Base-by-base conservation (phyloP, 2,329 filamentous ascomycete genomes). In the Epichloe typhina region DNA sequence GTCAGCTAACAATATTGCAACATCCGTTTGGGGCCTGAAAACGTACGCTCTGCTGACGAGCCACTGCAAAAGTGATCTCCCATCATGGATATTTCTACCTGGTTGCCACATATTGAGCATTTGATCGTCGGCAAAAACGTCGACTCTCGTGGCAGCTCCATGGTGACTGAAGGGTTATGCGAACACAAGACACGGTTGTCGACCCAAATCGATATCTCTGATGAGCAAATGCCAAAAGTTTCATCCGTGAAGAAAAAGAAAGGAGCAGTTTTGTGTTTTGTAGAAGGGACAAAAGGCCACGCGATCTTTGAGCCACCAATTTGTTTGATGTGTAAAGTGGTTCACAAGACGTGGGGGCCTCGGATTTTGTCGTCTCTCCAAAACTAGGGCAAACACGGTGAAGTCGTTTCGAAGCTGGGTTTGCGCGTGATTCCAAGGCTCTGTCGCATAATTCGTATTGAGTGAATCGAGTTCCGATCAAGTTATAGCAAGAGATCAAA, bases 61-160 rank as follows among this genome's bases (percentile, higher is more conserved):
- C 66, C 69, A 44, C 66, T 66, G 66, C 89, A 95, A 54, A 87
- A 65, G 71, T 95, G 89, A 55, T 94, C 88, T 54, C 87, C 88
- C 83, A 95, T 86, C 65, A 83, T 73, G 40, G 85, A 84, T 58
- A 95, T 93, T 62, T 90, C 84, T 53, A 95, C 86, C 60, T 90
- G 80, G 40, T 72, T 67, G 40, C 81, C 79, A 64, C 88, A 95
- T 70, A 76, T 82, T 49, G 88, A 94, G 69, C 88, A 95, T 74
- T 91, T 95, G 69, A 95, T 86, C 23, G 82, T 82, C 62, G 88
- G 87, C 72, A 93, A 73, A 56, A 90, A 80, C 66, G 78, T 76
- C 65, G 80, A 84, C 65, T 81, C 76, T 62, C 82, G 74, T 59
- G 72, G 72, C 55, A 69, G 64, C 43, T 71, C 68, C 74, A 78